phyloP scores from a whole-genome alignment of 202 grass and related monocot species.

The Hordeum pubiflorum region DNA sequence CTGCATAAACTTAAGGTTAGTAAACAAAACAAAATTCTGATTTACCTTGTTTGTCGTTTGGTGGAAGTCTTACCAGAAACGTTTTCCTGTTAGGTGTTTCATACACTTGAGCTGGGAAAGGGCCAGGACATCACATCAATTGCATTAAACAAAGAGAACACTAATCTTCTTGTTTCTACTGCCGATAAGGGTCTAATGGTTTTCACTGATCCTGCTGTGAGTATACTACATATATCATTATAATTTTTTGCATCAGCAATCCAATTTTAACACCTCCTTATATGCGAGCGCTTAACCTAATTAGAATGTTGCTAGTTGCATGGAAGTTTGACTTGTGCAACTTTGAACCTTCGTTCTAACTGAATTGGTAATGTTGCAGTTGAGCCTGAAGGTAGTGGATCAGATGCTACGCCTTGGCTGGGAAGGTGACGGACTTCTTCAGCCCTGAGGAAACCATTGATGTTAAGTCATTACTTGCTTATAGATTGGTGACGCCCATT shows the following conservation, averaged over 20 bases:
- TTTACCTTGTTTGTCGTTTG: conserved; percentile 18
- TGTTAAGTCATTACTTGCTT: conserved; percentile 11
- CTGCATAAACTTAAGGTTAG: conserved; percentile 86
- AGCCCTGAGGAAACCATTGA: conserved; percentile 35
- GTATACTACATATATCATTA: conserved; percentile 18
- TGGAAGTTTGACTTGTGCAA: conserved; percentile 1
- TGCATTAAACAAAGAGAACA: conserved; percentile 88
- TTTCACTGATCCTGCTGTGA: conserved; percentile 91
- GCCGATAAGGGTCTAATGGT: conserved; percentile 78
- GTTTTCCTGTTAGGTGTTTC: conserved; percentile 55
- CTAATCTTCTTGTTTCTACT: conserved; percentile 92
- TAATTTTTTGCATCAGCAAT: not conserved
- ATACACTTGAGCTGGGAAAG: conserved; percentile 54
- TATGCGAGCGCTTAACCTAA: not conserved
- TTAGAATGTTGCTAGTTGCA: not conserved
- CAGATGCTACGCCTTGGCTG: conserved; percentile 99
- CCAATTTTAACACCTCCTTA: not conserved
- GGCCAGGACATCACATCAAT: conserved; percentile 75
- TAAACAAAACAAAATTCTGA: not conserved
- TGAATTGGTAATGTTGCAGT: conserved; percentile 47
- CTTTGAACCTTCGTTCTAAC: conserved; percentile 22
- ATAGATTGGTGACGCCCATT: not conserved
- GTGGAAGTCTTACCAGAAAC: conserved; percentile 4
- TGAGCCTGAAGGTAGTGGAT: conserved; percentile 97
- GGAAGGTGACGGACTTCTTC: conserved; percentile 96